Evolutionary conservation across 352 stramenopile genomes (phyloP), one percentile per base, ranked within the genome.

Genomic region (Hyaloperonospora arabidopsidis): DNA sequence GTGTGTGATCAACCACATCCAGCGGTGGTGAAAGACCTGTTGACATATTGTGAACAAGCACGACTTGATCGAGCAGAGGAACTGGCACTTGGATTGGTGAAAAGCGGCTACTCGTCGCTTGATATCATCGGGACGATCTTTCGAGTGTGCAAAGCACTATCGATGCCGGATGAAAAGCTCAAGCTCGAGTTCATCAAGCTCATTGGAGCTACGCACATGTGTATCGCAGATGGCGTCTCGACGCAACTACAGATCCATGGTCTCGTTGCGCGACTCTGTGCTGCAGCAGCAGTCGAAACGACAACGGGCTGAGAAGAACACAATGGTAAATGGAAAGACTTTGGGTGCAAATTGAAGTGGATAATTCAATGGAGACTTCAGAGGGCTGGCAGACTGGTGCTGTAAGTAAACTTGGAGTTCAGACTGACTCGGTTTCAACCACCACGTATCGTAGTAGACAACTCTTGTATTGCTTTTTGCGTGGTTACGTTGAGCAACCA

Each of bases 121-220:
- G 96, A 99, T 72, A 98, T 99, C 66, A 98, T 99, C 61, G 90
- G 89, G 41, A 99, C 96, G 0, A 54, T 99, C 32, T 99, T 99
- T 72, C 93, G 96, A 57, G 95, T 98, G 13, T 87, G 78, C 60
- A 98, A 97, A 70, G 75, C 75, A 28, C 70, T 85, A 52, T 61
- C 83, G 5, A 89, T 95, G 76, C 56, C 69, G 5, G 72, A 87
- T 58, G 86, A 95, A 57, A 80, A 78, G 44, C 65, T 93, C 23
- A 87, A 93, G 63, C 67, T 94, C 41, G 79, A 96, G 44, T 94
- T 98, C 57, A 78, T 95, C 49, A 97, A 98, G 67, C 84, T 84
- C 44, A 87, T 89, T 54, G 78, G 82, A 43, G 29, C 66, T 21
- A 93, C 89, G 36, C 96, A 98, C 68, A 98, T 99, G 90, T 75